Conservation (phyloP, 2,329 filamentous ascomycete genomes). For the Colletotrichum navitas region DNA sequence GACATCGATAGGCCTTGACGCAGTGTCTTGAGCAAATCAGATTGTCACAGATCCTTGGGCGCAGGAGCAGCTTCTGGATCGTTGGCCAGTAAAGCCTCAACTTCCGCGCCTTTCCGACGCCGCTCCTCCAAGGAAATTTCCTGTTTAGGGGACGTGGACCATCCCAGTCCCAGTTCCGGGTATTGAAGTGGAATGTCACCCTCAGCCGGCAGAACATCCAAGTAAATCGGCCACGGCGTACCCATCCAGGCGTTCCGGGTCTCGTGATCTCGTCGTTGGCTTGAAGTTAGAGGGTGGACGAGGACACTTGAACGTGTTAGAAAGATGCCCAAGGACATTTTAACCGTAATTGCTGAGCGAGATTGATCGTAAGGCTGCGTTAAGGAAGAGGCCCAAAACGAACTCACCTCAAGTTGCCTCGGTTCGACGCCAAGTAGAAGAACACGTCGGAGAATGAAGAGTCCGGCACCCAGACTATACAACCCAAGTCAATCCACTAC, state of each 20-base stretch:
- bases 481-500: background rate
- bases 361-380: too few species aligned
- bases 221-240: conserved; percentile 51
- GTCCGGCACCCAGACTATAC: conserved; percentile 50
- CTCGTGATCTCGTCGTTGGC: conserved; percentile 51
- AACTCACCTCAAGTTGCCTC: conserved; percentile 48
- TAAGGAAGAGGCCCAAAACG: too few species aligned
- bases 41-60: conserved; percentile 43
- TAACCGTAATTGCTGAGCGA: too few species aligned
- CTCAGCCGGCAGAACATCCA: conserved; percentile 47
- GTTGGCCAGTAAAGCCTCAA: conserved; percentile 48
- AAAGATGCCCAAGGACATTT: background rate
- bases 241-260: conserved; percentile 51
- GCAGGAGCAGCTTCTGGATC: conserved; percentile 50
- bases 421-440: conserved; percentile 51
- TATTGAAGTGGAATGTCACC: conserved; percentile 50
- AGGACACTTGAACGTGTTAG: conserved; percentile 45
- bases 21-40: background rate
- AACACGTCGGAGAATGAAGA: conserved; percentile 53
- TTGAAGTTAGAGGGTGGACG: conserved; percentile 50
- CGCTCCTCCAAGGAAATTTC: conserved; percentile 50
- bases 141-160: conserved; percentile 47
- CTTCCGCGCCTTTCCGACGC: conserved; percentile 46
- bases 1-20: background rate
- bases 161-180: conserved; percentile 49